These are phyloP conservation scores for Kluyveromyces nonfermentans DNA, from an alignment of 805 yeast genomes.

Conservation along the genomic window DNA sequence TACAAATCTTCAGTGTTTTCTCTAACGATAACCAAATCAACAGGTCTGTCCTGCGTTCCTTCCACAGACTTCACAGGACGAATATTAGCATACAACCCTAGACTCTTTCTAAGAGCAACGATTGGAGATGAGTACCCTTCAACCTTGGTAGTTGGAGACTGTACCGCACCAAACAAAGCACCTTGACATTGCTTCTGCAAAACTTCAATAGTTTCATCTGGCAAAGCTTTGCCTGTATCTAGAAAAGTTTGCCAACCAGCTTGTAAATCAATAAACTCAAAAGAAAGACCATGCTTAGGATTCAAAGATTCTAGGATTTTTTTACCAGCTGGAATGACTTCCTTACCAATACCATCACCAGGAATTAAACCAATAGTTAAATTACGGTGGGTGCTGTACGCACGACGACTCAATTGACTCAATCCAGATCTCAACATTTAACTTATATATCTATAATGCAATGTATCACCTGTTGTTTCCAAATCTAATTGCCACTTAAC, in stretches of 20 bases:
- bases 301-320: conserved; percentile 79
- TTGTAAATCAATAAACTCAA: conserved; percentile 77
- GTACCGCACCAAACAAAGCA: conserved; percentile 96
- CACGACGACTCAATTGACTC: conserved; percentile 23
- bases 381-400: conserved; percentile 35
- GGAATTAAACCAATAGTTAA: conserved; percentile 71
- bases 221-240: conserved; percentile 91
- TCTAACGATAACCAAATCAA: conserved; percentile 95
- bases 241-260: conserved; percentile 95
- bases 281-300: conserved; percentile 61
- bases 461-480: not conserved
- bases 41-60: conserved; percentile 69
- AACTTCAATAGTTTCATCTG: conserved; percentile 78
- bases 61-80: conserved; percentile 94
- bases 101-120: conserved; percentile 93
- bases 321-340: conserved; percentile 95
- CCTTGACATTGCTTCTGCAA: conserved; percentile 84
- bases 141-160: conserved; percentile 88
- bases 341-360: conserved; percentile 97
- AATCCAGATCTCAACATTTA: conserved; percentile 24
- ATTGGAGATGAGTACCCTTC: conserved; percentile 97
- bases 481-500: too few species aligned
- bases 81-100: conserved; percentile 93
- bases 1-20: conserved; percentile 98
- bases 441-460: not conserved